Conservation (phyloP, 2,329 filamentous ascomycete species). For the Alternaria sp. region DNA sequence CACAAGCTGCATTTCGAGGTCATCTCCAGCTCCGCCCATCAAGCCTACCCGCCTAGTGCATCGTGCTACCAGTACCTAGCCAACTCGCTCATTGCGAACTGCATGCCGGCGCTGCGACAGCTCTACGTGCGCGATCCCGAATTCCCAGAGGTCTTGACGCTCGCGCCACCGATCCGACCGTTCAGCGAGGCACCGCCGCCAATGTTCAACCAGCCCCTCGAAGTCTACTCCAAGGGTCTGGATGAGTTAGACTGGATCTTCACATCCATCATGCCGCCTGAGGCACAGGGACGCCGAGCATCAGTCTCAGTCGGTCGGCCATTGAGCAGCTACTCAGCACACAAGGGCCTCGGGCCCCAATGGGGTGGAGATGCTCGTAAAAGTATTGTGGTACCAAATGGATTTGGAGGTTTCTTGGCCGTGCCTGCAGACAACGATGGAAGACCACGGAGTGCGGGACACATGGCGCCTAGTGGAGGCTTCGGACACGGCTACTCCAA, state of each 20-base stretch:
- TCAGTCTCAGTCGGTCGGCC: constrained; percentile 52
- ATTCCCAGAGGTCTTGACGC: constrained; percentile 80
- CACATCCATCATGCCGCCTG: constrained; percentile 63
- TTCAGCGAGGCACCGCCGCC: constrained; percentile 54
- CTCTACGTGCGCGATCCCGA: constrained; percentile 86
- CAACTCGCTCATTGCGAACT: constrained; percentile 77
- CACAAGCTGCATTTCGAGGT: constrained; percentile 83
- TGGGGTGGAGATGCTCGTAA: constrained; percentile 67
- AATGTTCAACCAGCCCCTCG: constrained; percentile 63
- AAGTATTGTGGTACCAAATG: constrained; percentile 70
- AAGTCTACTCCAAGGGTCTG: constrained; percentile 70
- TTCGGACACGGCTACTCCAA: constrained; percentile 37
- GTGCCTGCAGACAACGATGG: constrained; percentile 57
- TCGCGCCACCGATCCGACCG: constrained; percentile 68
- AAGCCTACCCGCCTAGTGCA: constrained; percentile 59
- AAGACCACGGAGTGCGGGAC: constrained; percentile 44
- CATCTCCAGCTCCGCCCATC: constrained; percentile 65
- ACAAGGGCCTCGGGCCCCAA: constrained; percentile 58
- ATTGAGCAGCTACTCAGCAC: constrained; percentile 53
- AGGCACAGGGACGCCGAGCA: constrained; percentile 50
- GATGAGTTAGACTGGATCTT: constrained; percentile 74
- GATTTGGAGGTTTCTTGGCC: constrained; percentile 70
- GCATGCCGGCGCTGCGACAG: constrained; percentile 73
- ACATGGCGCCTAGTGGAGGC: constrained; percentile 27
- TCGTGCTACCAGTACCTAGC: constrained; percentile 87